Percentiles rank a stretch among this genome's conserved stretches.
These are phyloP conservation scores for Clohesyomyces aquaticus DNA, from an alignment of 495 filamentous ascomycete species.

Conservation along the genomic window DNA sequence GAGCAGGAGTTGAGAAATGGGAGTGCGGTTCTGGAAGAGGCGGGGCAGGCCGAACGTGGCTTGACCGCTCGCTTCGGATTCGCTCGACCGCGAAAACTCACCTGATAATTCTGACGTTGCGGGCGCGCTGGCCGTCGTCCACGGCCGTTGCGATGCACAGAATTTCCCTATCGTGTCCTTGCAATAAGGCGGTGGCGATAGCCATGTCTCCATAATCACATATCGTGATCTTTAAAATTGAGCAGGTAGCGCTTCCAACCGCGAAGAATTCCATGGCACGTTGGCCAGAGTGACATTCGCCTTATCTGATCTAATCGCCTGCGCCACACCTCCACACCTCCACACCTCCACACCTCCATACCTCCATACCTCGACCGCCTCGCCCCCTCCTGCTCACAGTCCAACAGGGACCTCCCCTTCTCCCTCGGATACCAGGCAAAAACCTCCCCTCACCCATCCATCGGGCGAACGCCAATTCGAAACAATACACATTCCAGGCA, in stretches of 20 bases:
- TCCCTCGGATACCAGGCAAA: constrained; percentile 6
- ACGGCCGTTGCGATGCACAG: neutral
- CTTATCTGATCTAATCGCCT: constrained; percentile 1
- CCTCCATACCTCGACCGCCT: neutral
- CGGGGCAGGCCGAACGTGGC: constrained; percentile 10
- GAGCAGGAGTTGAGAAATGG: too few species aligned
- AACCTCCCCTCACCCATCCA: neutral
- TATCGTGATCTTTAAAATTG: neutral
- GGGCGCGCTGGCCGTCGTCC: neutral
- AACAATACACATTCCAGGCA: neutral
- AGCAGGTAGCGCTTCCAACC: neutral
- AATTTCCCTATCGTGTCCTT: neutral
- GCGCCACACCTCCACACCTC: neutral
- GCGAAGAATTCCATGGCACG: neutral
- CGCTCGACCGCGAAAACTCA: neutral
- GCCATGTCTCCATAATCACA: neutral
- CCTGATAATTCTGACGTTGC: neutral
- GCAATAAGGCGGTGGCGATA: neutral
- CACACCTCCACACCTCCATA: neutral
- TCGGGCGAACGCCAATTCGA: constrained; percentile 13
- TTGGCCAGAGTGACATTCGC: neutral
- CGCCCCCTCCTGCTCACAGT: neutral
- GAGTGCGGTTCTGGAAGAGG: constrained; percentile 19
- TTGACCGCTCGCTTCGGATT: constrained; percentile 9
- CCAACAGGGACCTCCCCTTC: neutral